phyloP scores from a whole-genome alignment of 2,329 filamentous ascomycete species.

The Colletotrichum sublineola region DNA sequence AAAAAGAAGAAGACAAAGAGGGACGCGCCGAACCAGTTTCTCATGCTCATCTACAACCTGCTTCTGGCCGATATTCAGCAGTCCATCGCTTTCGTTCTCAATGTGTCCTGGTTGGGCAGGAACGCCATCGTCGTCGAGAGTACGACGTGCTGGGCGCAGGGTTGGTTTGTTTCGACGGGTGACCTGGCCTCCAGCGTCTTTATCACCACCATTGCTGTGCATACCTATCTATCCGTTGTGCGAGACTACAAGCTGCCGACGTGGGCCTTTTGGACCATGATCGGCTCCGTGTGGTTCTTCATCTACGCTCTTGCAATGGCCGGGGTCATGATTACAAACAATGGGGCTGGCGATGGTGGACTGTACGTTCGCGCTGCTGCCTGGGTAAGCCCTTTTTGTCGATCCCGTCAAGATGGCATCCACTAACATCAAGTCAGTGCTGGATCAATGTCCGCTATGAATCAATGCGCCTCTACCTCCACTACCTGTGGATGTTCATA shows the following conservation, averaged over 20 bases:
- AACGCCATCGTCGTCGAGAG: conserved; percentile 63
- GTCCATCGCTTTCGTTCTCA: conserved; percentile 67
- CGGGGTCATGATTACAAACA: conserved; percentile 32
- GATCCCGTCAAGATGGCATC: conserved; percentile 68
- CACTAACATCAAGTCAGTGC: conserved; percentile 68
- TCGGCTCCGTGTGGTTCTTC: conserved; percentile 63
- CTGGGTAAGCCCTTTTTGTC: conserved; percentile 63
- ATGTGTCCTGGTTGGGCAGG: conserved; percentile 62
- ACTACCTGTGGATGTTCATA: conserved; percentile 74
- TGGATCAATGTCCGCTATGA: conserved; percentile 69
- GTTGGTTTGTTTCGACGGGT: conserved; percentile 69
- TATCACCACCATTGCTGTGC: conserved; percentile 68
- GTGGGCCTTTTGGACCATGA: conserved; percentile 56
- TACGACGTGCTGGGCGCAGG: conserved; percentile 65
- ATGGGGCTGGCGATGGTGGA: conserved; percentile 28
- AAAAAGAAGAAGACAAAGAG: conserved; percentile 15
- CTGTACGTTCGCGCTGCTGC: conserved; percentile 68
- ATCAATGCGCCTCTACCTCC: conserved; percentile 68
- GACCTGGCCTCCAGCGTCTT: conserved; percentile 70
- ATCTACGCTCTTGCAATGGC: conserved; percentile 41
- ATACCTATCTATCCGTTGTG: conserved; percentile 69
- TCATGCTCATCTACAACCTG: conserved; percentile 71
- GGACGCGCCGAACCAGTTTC: conserved; percentile 65
- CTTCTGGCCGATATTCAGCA: conserved; percentile 71
- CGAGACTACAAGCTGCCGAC: conserved; percentile 62